phyloP scores from a whole-genome alignment of 345 rosid species.

The Cardamine resedifolia region DNA sequence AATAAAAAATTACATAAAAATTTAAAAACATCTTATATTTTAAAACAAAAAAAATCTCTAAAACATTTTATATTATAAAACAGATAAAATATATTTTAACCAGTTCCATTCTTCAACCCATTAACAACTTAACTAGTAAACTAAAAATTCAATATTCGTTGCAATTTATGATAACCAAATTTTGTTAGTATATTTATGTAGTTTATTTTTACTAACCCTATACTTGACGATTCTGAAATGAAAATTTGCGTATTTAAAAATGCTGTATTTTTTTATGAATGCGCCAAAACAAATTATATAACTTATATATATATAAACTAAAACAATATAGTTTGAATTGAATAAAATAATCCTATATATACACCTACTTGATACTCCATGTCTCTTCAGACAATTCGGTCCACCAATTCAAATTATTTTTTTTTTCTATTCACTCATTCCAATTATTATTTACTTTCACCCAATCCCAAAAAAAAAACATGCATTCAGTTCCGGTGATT shows the following conservation, averaged over 20 bases:
- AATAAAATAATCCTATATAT: slow-evolving; percentile 33
- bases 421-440: background rate
- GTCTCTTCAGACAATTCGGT: slow-evolving; percentile 26
- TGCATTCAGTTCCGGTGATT: slow-evolving; percentile 38
- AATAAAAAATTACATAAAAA: no score
- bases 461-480: background rate
- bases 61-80: no score
- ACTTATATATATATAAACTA: background rate
- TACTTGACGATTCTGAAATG: background rate
- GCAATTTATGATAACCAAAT: background rate
- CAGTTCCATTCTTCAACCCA: background rate
- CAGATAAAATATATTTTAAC: background rate
- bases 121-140: background rate
- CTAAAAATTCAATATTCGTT: background rate
- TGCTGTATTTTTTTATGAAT: background rate
- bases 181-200: background rate
- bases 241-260: background rate
- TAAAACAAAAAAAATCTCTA: no score
- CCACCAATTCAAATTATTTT: slow-evolving; percentile 13
- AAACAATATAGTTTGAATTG: background rate
- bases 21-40: no score
- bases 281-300: background rate
- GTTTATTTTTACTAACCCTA: background rate
- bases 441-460: slow-evolving; percentile 26
- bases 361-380: slow-evolving; percentile 11